Percentiles rank a stretch among this genome's conserved stretches.
These are phyloP conservation scores for Ophiostoma triangulosporum DNA, from an alignment of 2,329 filamentous ascomycete species.

Conservation along the genomic window DNA sequence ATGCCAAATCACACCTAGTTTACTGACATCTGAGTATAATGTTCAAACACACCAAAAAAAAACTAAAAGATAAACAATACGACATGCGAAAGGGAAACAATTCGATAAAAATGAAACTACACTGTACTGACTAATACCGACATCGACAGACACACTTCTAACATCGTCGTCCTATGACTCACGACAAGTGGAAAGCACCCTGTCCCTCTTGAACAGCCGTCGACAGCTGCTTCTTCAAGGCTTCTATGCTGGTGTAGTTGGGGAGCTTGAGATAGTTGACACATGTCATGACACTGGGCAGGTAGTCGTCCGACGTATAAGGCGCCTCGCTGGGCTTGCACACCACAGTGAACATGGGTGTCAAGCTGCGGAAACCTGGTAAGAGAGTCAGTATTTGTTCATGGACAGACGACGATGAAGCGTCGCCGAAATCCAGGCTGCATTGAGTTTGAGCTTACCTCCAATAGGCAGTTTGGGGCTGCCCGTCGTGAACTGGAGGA, in stretches of 20 bases:
- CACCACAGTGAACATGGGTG: slow-evolving; percentile 96
- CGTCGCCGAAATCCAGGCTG: no score
- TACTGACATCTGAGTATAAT: no score
- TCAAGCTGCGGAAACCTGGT: slow-evolving; percentile 86
- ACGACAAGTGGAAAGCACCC: slow-evolving; percentile 93
- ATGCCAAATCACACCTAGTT: no score
- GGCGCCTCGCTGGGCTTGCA: slow-evolving; percentile 97
- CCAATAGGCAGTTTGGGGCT: slow-evolving; percentile 97
- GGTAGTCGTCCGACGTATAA: slow-evolving; percentile 86
- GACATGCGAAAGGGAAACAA: not conserved
- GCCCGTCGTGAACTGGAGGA: slow-evolving; percentile 93
- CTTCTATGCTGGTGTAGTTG: slow-evolving; percentile 70
- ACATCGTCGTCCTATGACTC: not conserved
- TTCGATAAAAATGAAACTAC: not conserved
- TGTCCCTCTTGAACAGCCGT: slow-evolving; percentile 91
- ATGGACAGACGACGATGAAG: not conserved
- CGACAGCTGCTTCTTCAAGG: slow-evolving; percentile 64
- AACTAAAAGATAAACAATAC: no score
- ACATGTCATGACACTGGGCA: slow-evolving; percentile 99
- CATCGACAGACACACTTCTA: no score
- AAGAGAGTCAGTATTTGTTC: not conserved
- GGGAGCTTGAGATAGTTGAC: slow-evolving; percentile 98
- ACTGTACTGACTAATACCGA: no score
- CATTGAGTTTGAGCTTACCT: slow-evolving; percentile 53
- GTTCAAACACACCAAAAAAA: no score